Percentiles rank a stretch among this genome's conserved stretches.
These are phyloP conservation scores for Clarireedia homoeocarpa DNA, from an alignment of 2,329 filamentous ascomycete species.

Conservation along the genomic window DNA sequence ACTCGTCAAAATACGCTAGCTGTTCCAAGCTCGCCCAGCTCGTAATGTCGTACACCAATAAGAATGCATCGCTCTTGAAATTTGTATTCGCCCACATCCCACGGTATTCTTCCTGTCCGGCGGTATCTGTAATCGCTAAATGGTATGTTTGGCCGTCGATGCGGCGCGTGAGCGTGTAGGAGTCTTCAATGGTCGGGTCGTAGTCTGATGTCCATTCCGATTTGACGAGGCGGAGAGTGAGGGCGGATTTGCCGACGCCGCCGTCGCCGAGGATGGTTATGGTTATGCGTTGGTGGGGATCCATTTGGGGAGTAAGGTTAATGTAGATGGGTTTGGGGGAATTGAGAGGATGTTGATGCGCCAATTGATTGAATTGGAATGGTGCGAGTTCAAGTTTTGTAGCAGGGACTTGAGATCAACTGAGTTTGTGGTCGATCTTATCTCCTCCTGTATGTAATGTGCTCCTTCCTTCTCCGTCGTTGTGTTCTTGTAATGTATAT, in stretches of 20 bases:
- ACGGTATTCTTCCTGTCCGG: conserved; percentile 85
- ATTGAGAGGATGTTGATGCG: too few relatives aligned
- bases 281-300: conserved; percentile 39
- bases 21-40: conserved; percentile 58
- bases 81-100: conserved; percentile 62
- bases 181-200: conserved; percentile 76
- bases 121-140: conserved; percentile 73
- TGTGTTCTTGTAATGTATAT: too few relatives aligned
- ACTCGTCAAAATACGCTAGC: conserved; percentile 70
- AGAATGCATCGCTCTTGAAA: conserved; percentile 74
- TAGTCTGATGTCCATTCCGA: conserved; percentile 81
- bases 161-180: conserved; percentile 72
- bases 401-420: too few relatives aligned
- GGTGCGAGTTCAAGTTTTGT: too few relatives aligned
- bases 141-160: conserved; percentile 74
- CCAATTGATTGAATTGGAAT: too few relatives aligned
- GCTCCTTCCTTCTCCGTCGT: too few relatives aligned
- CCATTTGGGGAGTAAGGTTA: not conserved
- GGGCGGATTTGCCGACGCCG: conserved; percentile 77
- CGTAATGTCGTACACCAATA: conserved; percentile 85
- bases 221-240: conserved; percentile 73
- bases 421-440: too few relatives aligned
- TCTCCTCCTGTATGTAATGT: too few relatives aligned
- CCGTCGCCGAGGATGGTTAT: conserved; percentile 85
- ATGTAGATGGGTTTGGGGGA: too few relatives aligned